A percentile compares a stretch with the other conserved stretches of the same genome.
phyloP scores from a whole-genome alignment of 225 moss, liverwort and hornwort species.

The Polytrichum formosum region DNA sequence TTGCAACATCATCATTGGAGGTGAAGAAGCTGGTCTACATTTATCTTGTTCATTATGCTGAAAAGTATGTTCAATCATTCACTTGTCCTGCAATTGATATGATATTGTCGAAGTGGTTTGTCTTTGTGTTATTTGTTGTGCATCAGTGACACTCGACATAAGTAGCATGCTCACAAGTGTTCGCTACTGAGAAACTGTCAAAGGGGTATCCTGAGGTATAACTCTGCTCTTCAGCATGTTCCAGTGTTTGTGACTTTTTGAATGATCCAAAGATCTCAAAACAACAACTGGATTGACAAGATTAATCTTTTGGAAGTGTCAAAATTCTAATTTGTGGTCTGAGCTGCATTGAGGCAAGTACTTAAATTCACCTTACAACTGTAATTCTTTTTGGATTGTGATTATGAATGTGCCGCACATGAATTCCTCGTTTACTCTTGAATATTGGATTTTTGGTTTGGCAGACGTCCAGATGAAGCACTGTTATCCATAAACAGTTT shows the following conservation, averaged over 20 bases:
- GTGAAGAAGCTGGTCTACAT: conserved; percentile 99
- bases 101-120: background rate
- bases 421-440: too few relatives aligned
- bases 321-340: too few relatives aligned
- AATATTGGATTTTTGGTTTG: background rate
- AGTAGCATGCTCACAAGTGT: background rate
- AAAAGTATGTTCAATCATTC: conserved; percentile 61
- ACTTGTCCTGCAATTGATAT: too few relatives aligned
- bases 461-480: conserved; percentile 98
- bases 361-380: too few relatives aligned
- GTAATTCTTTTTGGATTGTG: too few relatives aligned
- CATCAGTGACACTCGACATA: conserved; percentile 1
- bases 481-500: conserved; percentile 96
- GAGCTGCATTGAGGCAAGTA: too few relatives aligned
- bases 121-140: conserved; percentile 18
- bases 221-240: too few relatives aligned
- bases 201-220: background rate
- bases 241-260: too few relatives aligned
- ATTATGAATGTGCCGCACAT: too few relatives aligned
- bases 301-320: too few relatives aligned
- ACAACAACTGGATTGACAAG: too few relatives aligned
- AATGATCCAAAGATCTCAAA: too few relatives aligned
- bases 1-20: conserved; percentile 91
- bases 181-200: background rate
- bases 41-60: conserved; percentile 98